Conservation (phyloP, 352 stramenopile species). For the Pythium scleroteichum region DNA sequence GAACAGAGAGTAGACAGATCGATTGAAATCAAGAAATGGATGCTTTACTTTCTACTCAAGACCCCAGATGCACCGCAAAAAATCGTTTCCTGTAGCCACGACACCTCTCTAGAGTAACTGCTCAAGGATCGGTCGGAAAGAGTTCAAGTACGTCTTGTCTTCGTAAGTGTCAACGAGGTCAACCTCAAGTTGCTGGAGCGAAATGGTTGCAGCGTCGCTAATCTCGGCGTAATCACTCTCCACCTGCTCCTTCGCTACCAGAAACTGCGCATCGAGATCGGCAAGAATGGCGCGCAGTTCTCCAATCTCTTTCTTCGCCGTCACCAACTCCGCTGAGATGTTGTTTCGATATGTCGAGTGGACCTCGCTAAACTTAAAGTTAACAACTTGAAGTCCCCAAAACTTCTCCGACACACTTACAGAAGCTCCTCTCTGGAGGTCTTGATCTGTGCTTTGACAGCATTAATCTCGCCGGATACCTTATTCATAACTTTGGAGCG, state of each 20-base stretch:
- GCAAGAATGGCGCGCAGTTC: constrained; percentile 1
- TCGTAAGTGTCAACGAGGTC: constrained; percentile 5
- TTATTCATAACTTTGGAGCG: constrained; percentile 14
- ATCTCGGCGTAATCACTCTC: constrained; percentile 9
- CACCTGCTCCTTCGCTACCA: neutral
- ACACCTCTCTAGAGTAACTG: constrained; percentile 3
- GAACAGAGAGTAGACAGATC: too few species aligned
- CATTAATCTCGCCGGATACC: constrained; percentile 9
- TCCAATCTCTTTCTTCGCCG: constrained; percentile 6
- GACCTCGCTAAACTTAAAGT: too few species aligned
- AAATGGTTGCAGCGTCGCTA: neutral
- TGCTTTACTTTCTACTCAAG: neutral
- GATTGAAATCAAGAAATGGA: too few species aligned
- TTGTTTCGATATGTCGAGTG: constrained; percentile 3
- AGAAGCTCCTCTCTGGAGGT: neutral
- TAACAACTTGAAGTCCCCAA: too few species aligned
- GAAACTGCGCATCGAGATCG: constrained; percentile 12
- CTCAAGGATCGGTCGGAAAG: constrained; percentile 14
- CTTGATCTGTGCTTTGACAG: constrained; percentile 5
- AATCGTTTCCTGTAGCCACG: neutral
- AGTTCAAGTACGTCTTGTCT: constrained; percentile 14
- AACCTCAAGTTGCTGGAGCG: constrained; percentile 7
- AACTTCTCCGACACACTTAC: constrained; percentile 10
- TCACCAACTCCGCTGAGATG: constrained; percentile 4
- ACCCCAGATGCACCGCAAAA: neutral